phyloP scores from a whole-genome alignment of 345 rosid genomes.

The Sisymbrium irio region DNA sequence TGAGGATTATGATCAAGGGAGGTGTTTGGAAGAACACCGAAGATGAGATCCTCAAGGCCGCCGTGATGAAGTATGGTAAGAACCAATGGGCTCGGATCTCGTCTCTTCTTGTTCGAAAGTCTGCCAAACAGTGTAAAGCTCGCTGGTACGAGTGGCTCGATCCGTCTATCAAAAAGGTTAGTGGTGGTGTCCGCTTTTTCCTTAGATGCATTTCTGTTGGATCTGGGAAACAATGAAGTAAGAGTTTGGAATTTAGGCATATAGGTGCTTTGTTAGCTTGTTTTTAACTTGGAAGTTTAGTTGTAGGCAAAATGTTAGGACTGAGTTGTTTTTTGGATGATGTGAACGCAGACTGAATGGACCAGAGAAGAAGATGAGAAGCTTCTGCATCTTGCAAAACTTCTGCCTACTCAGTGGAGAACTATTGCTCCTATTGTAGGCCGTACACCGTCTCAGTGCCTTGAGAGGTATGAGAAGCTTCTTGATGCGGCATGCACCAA shows the following conservation, averaged over 20 bases:
- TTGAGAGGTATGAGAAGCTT: conserved; percentile 94
- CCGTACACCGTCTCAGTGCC: conserved; percentile 98
- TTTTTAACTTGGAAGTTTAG: neutral
- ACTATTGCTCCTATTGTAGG: conserved; percentile 99
- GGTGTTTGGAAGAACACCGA: conserved; percentile 99
- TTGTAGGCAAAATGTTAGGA: neutral
- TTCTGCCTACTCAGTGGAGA: conserved; percentile 98
- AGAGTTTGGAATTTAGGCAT: neutral
- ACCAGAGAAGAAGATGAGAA: conserved; percentile 99
- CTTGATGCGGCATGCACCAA: conserved; percentile 97
- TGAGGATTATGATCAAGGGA: conserved; percentile 99
- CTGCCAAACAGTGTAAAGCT: conserved; percentile 99
- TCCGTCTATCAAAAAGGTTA: conserved; percentile 94
- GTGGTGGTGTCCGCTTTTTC: neutral
- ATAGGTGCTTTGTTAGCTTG: conserved; percentile 7
- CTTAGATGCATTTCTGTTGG: neutral
- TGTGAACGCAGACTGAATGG: conserved; percentile 84
- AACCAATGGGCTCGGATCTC: conserved; percentile 99
- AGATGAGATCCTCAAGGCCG: conserved; percentile 98
- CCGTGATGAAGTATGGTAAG: conserved; percentile 98
- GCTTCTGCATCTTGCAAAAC: conserved; percentile 97
- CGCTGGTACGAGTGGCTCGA: conserved; percentile 99
- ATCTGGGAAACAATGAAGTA: neutral
- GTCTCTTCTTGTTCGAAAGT: conserved; percentile 94
- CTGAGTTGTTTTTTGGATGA: conserved; percentile 8